A percentile compares a stretch with the other conserved stretches of the same genome.
Evolutionary conservation across 2,329 filamentous ascomycete genomes (phyloP).

Genomic region (Phialocephala subalpina): DNA sequence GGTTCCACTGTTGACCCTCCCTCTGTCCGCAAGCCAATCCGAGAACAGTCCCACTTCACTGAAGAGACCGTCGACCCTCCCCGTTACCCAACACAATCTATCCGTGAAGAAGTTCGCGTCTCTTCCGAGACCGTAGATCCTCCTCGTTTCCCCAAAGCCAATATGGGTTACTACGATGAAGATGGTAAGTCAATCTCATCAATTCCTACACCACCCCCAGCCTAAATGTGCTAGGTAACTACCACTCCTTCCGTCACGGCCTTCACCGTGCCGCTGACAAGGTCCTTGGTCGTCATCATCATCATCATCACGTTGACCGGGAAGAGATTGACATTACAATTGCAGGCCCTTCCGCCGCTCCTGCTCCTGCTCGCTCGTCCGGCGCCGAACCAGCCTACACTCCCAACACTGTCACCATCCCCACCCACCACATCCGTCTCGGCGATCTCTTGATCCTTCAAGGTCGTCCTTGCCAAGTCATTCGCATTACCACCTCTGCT

Average conservation of each 20-base stretch:
- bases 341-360: constrained; percentile 26
- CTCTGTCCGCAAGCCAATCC: neutral
- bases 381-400: constrained; percentile 36
- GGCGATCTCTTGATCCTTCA: constrained; percentile 99
- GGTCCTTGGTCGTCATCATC: constrained; percentile 60
- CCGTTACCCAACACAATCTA: constrained; percentile 13
- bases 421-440: constrained; percentile 99
- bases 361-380: constrained; percentile 14
- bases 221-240: constrained; percentile 59
- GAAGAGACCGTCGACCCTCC: constrained; percentile 6
- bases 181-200: constrained; percentile 50
- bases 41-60: constrained; percentile 4
- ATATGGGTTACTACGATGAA: constrained; percentile 85
- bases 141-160: constrained; percentile 47
- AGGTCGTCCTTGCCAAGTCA: constrained; percentile 99
- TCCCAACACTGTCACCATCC: constrained; percentile 94
- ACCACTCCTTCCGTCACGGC: constrained; percentile 78
- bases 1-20: constrained; percentile 30
- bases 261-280: constrained; percentile 72
- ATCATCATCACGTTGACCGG: constrained; percentile 46
- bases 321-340: constrained; percentile 43
- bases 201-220: constrained; percentile 21
- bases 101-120: constrained; percentile 26
- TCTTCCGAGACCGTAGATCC: constrained; percentile 45
- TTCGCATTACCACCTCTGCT: constrained; percentile 97